A percentile compares a stretch with the other conserved stretches of the same genome.
These are phyloP conservation scores for Alternaria arborescens DNA, from an alignment of 2,329 filamentous ascomycete genomes.

Conservation along the genomic window DNA sequence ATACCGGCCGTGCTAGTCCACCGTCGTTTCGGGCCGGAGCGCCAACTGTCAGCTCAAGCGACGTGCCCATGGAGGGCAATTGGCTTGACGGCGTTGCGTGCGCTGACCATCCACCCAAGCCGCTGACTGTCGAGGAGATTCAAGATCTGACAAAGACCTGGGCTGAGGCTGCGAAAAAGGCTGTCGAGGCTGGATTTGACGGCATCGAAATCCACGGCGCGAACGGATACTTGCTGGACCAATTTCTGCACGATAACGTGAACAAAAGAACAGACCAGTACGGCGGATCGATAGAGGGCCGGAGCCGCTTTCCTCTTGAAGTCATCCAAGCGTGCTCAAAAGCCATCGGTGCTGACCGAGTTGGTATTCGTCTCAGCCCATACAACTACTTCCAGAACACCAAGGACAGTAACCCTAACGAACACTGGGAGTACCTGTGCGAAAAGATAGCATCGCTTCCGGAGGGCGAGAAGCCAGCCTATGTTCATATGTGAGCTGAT, in stretches of 20 bases:
- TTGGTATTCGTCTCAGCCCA: constrained; percentile 45
- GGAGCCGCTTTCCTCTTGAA: constrained; percentile 65
- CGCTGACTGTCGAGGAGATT: constrained; percentile 53
- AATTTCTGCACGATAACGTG: constrained; percentile 60
- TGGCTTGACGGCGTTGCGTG: constrained; percentile 51
- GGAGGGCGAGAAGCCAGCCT: constrained; percentile 37
- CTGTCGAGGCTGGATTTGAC: constrained; percentile 47
- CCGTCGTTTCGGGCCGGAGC: constrained; percentile 51
- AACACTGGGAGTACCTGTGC: constrained; percentile 58
- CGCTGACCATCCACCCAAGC: constrained; percentile 46
- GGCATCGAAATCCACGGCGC: constrained; percentile 54
- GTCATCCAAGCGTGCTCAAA: constrained; percentile 53
- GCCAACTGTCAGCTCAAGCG: constrained; percentile 50
- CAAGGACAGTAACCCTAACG: constrained; percentile 56
- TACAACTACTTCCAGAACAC: constrained; percentile 53
- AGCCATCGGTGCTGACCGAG: constrained; percentile 45
- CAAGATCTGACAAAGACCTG: constrained; percentile 50
- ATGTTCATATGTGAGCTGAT: constrained; percentile 47
- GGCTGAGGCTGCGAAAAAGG: constrained; percentile 51
- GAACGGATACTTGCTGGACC: constrained; percentile 60
- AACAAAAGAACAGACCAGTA: constrained; percentile 62
- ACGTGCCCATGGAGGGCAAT: constrained; percentile 52
- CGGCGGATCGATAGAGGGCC: constrained; percentile 61
- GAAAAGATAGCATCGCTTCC: constrained; percentile 49
- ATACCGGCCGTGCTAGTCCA: constrained; percentile 57